A percentile compares a stretch with the other conserved stretches of the same genome.
Evolutionary conservation across 768 basidiomycete species (phyloP).

Genomic region (Suillus ampliporus): DNA sequence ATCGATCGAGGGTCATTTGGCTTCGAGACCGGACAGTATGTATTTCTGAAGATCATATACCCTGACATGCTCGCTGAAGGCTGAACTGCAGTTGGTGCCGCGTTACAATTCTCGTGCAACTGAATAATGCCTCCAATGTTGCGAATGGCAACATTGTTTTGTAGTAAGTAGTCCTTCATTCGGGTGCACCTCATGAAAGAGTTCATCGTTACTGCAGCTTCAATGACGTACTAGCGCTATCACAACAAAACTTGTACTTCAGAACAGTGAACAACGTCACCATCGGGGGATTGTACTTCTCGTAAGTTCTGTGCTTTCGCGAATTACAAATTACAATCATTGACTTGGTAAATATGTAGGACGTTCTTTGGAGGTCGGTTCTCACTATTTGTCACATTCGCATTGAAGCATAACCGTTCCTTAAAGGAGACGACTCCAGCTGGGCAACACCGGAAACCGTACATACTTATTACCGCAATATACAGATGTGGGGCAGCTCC

Average conservation of each 20-base stretch:
- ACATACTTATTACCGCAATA: conserved; percentile 79
- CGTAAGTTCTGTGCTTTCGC: conserved; percentile 48
- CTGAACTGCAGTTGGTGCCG: conserved; percentile 61
- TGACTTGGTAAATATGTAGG: conserved; percentile 37
- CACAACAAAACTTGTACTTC: conserved; percentile 66
- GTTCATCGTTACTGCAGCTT: conserved; percentile 46
- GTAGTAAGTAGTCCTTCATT: conserved; percentile 53
- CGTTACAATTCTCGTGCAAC: conserved; percentile 74
- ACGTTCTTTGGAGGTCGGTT: conserved; percentile 81
- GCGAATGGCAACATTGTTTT: conserved; percentile 79
- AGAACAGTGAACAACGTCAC: conserved; percentile 57
- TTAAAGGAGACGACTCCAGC: conserved; percentile 60
- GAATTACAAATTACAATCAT: conserved; percentile 8
- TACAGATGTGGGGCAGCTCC: conserved; percentile 66
- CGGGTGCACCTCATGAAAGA: background rate
- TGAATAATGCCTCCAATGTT: conserved; percentile 69
- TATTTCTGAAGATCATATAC: conserved; percentile 20
- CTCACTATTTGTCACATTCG: background rate
- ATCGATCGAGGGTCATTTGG: conserved; percentile 69
- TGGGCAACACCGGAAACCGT: conserved; percentile 76
- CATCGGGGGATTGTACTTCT: conserved; percentile 79
- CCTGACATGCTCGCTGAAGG: conserved; percentile 8
- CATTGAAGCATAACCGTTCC: conserved; percentile 19
- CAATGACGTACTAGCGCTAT: conserved; percentile 68
- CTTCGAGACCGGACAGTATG: conserved; percentile 69